Conservation (phyloP, 345 rosid genomes). For the Eucalyptus tenuipes region DNA sequence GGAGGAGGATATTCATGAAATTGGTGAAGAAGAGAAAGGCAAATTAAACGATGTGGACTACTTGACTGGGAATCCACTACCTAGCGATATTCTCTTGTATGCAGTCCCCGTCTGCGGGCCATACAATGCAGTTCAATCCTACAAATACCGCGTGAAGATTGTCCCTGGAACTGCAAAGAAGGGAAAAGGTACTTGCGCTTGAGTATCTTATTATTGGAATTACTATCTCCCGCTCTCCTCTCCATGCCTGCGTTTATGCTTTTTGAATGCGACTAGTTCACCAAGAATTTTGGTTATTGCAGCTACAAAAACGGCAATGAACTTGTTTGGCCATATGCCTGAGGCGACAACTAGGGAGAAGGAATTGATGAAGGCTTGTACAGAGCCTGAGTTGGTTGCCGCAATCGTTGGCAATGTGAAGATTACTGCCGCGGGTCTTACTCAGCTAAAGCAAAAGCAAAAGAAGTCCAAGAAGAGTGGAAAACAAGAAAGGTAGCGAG, state of each 20-base stretch:
- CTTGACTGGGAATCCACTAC: conserved; percentile 78
- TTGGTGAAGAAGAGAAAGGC: conserved; percentile 86
- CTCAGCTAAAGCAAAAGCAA: conserved; percentile 94
- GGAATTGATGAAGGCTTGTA: conserved; percentile 93
- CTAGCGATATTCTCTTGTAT: conserved; percentile 67
- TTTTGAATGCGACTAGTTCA: neutral
- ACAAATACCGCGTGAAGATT: conserved; percentile 83
- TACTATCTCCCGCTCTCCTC: neutral
- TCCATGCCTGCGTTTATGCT: neutral
- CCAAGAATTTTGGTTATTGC: neutral
- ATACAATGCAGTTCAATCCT: conserved; percentile 74
- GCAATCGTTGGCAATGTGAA: conserved; percentile 85
- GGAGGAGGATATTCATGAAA: conserved; percentile 86
- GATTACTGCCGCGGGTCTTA: conserved; percentile 85
- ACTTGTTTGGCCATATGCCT: conserved; percentile 75
- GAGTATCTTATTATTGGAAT: neutral
- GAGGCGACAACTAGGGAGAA: conserved; percentile 82
- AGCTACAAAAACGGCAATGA: conserved; percentile 94
- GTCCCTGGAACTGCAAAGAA: conserved; percentile 85
- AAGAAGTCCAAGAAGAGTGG: conserved; percentile 71
- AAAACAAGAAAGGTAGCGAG: neutral
- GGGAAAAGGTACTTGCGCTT: conserved; percentile 62
- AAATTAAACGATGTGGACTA: conserved; percentile 78
- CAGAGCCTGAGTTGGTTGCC: conserved; percentile 88
- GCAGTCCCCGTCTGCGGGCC: conserved; percentile 95